Evolutionary conservation across 352 stramenopile species (phyloP), one percentile per base, ranked within the genome.

Genomic region (Phytophthora pinifolia): DNA sequence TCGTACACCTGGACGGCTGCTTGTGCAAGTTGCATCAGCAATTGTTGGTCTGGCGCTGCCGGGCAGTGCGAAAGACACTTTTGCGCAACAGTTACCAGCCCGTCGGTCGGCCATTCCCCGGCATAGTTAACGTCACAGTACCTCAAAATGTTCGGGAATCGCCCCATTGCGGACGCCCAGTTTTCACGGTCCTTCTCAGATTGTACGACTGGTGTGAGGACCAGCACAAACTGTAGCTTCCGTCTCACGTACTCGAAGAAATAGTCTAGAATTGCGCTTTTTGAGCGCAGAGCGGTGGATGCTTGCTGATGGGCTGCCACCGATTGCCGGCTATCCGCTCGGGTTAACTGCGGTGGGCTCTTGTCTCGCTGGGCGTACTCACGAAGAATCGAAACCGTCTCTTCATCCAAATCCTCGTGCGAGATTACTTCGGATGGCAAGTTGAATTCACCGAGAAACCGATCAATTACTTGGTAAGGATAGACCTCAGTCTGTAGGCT

Each of bases 201-300:
- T 5, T 42, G 32, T 1, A 31, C 17, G 7, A 48, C 14, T n/a
- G 53, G 54, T 20, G 64, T 62, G 9, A 90, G 27, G 14, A 79
- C 67, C 4, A 89, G 9, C 1, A 88, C 76, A 7, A 91, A 17
- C 27, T 89, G 79, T 5, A 93, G 58, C 8, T 75, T 74, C 13
- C 59, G 63, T 2, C 73, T 59, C 4, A 83, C 67, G 6, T 63
- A 42, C 0, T 46, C 10, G 20, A 74, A 85, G 41, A 89, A 88
- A 46, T 70, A 82, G 0, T 73, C 46, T 0, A 89, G 20, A 20
- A 86, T 65, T 0, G 74, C 56, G 9, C 46, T 47, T 41, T 89
- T 86, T n/a, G 76, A 85, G 8, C 60, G 35, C 39, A 85, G 36
- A 18, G 44, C 15, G 10, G 35, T 15, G 12, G 35, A 9, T 14